Evolutionary conservation across 177 flowering plant genomes (phyloP).

Genomic region (Tripterygium wilfordii): DNA sequence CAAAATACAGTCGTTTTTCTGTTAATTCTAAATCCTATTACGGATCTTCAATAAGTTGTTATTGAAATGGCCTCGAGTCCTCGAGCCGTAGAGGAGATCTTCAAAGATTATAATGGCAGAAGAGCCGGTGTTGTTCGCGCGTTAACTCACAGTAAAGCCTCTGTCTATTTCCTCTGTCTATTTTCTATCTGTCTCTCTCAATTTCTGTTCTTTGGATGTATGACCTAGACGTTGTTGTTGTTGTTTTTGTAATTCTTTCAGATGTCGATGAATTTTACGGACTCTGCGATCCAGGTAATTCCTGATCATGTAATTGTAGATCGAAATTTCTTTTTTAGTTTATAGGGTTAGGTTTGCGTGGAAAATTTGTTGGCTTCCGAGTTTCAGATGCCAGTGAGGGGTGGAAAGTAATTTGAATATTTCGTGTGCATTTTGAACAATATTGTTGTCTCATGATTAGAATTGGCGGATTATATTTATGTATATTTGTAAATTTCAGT

Average conservation of each 20-base stretch:
- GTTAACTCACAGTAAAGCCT: slow-evolving; percentile 62
- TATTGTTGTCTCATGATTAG: too few relatives aligned
- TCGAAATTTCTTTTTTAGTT: too few relatives aligned
- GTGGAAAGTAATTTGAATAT: too few relatives aligned
- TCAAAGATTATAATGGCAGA: slow-evolving; percentile 68
- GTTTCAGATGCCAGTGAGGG: too few relatives aligned
- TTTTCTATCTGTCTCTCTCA: neutral
- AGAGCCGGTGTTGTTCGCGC: slow-evolving; percentile 70
- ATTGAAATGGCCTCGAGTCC: slow-evolving; percentile 69
- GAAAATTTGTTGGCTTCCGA: too few relatives aligned
- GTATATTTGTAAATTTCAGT: too few relatives aligned
- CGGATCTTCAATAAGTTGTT: slow-evolving; percentile 1
- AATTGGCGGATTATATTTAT: too few relatives aligned
- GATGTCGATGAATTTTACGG: slow-evolving; percentile 85
- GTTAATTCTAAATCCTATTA: too few relatives aligned
- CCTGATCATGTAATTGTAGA: too few relatives aligned
- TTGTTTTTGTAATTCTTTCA: slow-evolving; percentile 25
- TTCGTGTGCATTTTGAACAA: too few relatives aligned
- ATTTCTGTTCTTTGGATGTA: neutral
- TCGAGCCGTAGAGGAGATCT: slow-evolving; percentile 82
- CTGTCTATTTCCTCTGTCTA: slow-evolving; percentile 4
- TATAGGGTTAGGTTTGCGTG: too few relatives aligned
- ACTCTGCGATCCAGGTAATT: slow-evolving; percentile 83
- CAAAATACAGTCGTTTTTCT: too few relatives aligned
- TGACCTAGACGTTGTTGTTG: neutral